These are phyloP conservation scores for Globisporangium sylvaticum DNA, from an alignment of 352 stramenopile genomes.

Conservation along the genomic window DNA sequence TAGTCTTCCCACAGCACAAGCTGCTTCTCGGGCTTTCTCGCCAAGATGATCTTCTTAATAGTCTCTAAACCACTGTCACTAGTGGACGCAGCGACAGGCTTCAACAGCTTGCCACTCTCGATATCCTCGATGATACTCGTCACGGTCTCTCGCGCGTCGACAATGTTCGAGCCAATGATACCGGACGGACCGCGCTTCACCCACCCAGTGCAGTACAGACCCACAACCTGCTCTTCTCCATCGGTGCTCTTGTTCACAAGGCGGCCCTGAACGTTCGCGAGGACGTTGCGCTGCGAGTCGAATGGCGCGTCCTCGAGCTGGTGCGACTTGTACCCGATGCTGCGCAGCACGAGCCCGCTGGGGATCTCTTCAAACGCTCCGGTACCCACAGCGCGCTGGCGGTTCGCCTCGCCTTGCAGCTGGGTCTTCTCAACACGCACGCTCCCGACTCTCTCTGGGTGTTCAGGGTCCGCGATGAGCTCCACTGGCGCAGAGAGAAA, in stretches of 20 bases:
- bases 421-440: constrained; percentile 88
- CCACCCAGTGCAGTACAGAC: constrained; percentile 96
- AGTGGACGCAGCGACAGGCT: constrained; percentile 13
- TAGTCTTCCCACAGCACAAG: constrained; percentile 72
- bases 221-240: constrained; percentile 38
- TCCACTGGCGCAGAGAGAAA: constrained; percentile 89
- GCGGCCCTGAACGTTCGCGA: constrained; percentile 59
- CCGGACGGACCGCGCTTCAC: constrained; percentile 95
- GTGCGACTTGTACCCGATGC: constrained; percentile 91
- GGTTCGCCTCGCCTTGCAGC: constrained; percentile 80
- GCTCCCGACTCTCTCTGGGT: constrained; percentile 43
- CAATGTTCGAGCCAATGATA: constrained; percentile 99
- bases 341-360: constrained; percentile 73
- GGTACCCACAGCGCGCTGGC: constrained; percentile 83
- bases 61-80: constrained; percentile 26
- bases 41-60: constrained; percentile 43
- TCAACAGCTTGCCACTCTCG: constrained; percentile 34
- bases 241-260: constrained; percentile 40
- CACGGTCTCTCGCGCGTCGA: constrained; percentile 95
- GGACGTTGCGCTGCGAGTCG: constrained; percentile 59
- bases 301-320: constrained; percentile 79
- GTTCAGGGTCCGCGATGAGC: constrained; percentile 52
- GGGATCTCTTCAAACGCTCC: constrained; percentile 84
- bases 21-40: constrained; percentile 51
- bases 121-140: constrained; percentile 90